These are phyloP conservation scores for Quercus mongolica DNA, from an alignment of 306 rosid species.

Conservation along the genomic window DNA sequence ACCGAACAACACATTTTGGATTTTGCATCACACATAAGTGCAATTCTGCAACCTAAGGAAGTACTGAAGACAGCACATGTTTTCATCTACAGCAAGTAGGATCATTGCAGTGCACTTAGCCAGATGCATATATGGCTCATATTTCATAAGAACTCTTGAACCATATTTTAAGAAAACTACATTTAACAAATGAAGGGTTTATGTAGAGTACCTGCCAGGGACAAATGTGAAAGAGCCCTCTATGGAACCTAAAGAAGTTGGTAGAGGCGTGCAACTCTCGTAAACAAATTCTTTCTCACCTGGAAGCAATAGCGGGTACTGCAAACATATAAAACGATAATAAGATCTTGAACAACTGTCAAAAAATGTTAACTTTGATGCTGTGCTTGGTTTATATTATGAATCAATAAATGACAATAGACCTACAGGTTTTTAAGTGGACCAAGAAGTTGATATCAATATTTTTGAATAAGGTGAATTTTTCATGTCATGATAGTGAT, in stretches of 20 bases:
- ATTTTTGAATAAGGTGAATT: background rate
- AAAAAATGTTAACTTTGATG: background rate
- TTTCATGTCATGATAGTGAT: background rate
- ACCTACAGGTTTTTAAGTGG: background rate
- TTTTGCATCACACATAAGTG: background rate
- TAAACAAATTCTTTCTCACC: conserved; percentile 71
- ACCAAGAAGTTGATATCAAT: background rate
- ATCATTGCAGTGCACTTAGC: background rate
- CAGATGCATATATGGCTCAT: background rate
- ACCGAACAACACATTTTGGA: background rate
- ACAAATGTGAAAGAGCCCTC: conserved; percentile 91
- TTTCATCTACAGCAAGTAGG: background rate
- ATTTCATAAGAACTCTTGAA: background rate
- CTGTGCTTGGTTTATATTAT: background rate
- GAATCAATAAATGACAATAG: background rate
- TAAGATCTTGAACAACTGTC: background rate
- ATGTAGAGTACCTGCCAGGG: conserved; percentile 77
- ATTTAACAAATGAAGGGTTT: background rate
- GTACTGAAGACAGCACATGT: background rate
- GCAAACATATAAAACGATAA: conserved; percentile 31
- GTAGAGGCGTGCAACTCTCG: conserved; percentile 60
- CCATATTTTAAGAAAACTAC: background rate
- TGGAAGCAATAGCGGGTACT: conserved; percentile 75
- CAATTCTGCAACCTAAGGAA: background rate
- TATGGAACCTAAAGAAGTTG: conserved; percentile 59